phyloP scores from a whole-genome alignment of 441 rosid genomes.

The Raphanus hybrid region DNA sequence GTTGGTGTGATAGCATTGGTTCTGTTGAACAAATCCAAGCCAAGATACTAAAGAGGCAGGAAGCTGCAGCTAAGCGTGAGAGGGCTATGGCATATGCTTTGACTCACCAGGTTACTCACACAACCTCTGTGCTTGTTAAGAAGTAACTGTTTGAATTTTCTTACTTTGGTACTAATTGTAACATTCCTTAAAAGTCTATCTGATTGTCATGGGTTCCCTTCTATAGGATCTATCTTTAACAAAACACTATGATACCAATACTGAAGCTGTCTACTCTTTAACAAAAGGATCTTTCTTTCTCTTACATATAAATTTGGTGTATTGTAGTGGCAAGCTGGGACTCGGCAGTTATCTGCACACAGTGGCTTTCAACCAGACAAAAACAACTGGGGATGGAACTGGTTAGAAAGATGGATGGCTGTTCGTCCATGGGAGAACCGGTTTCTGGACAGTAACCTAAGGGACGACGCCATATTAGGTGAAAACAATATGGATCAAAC shows the following conservation, averaged over 20 bases:
- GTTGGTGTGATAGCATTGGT: slow-evolving; percentile 97
- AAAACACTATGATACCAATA: slow-evolving; percentile 7
- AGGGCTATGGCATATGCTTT: slow-evolving; percentile 99
- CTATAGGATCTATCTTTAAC: slow-evolving; percentile 1
- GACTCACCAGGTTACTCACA: slow-evolving; percentile 79
- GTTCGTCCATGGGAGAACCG: slow-evolving; percentile 99
- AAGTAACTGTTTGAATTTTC: not conserved
- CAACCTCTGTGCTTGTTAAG: not conserved
- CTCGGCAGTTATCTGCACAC: slow-evolving; percentile 70
- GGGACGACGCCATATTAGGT: slow-evolving; percentile 71
- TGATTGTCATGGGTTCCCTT: not conserved
- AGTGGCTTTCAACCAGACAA: slow-evolving; percentile 90
- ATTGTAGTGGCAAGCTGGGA: slow-evolving; percentile 96
- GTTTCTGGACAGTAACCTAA: slow-evolving; percentile 87
- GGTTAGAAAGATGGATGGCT: slow-evolving; percentile 99
- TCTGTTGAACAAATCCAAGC: slow-evolving; percentile 97
- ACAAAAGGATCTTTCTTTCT: not conserved
- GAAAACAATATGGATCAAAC: slow-evolving; percentile 57
- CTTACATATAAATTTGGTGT: slow-evolving; percentile 29
- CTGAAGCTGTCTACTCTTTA: not conserved
- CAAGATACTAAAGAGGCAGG: slow-evolving; percentile 90
- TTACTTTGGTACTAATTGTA: not conserved
- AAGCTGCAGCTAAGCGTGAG: slow-evolving; percentile 99
- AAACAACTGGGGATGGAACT: slow-evolving; percentile 99
- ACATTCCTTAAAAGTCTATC: slow-evolving; percentile 2